Conservation (phyloP, 176 grass and related monocot species). For the Thalia dealbata region DNA sequence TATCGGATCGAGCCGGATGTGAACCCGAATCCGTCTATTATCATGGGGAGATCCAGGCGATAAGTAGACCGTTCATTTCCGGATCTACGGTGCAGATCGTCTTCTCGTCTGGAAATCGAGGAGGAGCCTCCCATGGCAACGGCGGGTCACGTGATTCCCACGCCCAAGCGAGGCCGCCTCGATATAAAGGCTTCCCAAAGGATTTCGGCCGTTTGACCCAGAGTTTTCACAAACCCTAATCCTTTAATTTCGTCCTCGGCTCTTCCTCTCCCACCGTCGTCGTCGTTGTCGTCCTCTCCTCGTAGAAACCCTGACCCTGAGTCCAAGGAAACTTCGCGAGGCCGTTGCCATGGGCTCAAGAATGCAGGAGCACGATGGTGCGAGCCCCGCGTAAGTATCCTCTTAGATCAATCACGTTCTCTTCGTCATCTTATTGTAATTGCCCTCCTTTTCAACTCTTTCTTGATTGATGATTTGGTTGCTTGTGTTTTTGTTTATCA, state of each 20-base stretch:
- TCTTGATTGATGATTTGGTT: background rate
- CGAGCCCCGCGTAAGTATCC: constrained; percentile 59
- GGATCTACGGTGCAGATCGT: background rate
- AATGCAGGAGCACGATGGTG: constrained; percentile 56
- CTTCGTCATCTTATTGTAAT: background rate
- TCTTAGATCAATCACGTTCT: background rate
- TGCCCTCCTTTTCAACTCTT: background rate
- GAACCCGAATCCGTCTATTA: no score
- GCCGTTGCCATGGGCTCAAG: constrained; percentile 37
- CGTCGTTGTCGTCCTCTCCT: no score
- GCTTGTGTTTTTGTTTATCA: background rate
- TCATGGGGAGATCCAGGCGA: no score
- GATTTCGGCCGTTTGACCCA: background rate
- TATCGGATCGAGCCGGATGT: no score
- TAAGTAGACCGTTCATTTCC: background rate
- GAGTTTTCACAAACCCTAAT: background rate
- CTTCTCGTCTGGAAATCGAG: background rate
- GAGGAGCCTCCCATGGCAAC: background rate
- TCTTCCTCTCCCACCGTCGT: background rate
- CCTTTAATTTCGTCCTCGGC: background rate
- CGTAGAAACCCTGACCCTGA: constrained; percentile 22
- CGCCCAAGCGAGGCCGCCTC: background rate
- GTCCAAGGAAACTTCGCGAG: background rate
- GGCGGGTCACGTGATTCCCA: background rate
- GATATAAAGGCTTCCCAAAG: background rate